Base-by-base conservation (phyloP, 495 filamentous ascomycete genomes). In the Aspergillus wentii region DNA sequence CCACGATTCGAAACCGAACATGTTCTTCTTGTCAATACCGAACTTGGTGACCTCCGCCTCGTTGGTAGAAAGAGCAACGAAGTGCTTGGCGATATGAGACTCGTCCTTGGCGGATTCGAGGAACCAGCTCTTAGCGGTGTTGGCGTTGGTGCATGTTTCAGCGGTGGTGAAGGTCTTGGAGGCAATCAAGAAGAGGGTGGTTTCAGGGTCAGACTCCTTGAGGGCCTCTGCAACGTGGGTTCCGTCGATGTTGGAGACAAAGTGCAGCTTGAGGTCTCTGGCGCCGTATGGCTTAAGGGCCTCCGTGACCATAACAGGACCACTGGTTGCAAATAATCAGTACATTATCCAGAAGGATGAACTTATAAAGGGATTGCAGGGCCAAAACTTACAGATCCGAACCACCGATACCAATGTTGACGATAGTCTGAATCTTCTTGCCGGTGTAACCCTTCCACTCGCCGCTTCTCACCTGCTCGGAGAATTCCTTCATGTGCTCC, bases 121-220 rank as follows among this genome's bases (percentile, higher is more conserved):
- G 78, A 98, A 98, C 94, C 92, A 98, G 35, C 72, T 57, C 80
- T 98, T 98, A 23, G 92, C 92, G 27, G 85, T 84, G 74, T 94
- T 95, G 59, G 92, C 94, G 62, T 98, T 98, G 36, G 92, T 96
- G 25, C 71, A 83, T 32, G 92, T 98, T 76, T 98, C 92, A 33
- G 92, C 92, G 5, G 92, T 98, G 41, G 92, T 98, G 74, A 98
- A 98, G 38, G 92, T 98, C 80, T 98, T 98, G 62, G 91, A 96
- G 33, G 92, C 92, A 54, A 98, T 78, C 49, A 97, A 74, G 83
- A 97, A 98, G 37, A 98, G 80, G 19, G 91, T 96, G 30, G 94
- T 96, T 70, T 98, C 92, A 13, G 92, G 89, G 61, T 98, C 77
- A 1, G 89, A 91, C 61, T 80, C 57, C 56, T 81, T 82, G 13